Percentiles rank a stretch among this genome's conserved stretches.
Evolutionary conservation across 2,329 filamentous ascomycete genomes (phyloP).

Genomic region (Dactylellina cionopaga): DNA sequence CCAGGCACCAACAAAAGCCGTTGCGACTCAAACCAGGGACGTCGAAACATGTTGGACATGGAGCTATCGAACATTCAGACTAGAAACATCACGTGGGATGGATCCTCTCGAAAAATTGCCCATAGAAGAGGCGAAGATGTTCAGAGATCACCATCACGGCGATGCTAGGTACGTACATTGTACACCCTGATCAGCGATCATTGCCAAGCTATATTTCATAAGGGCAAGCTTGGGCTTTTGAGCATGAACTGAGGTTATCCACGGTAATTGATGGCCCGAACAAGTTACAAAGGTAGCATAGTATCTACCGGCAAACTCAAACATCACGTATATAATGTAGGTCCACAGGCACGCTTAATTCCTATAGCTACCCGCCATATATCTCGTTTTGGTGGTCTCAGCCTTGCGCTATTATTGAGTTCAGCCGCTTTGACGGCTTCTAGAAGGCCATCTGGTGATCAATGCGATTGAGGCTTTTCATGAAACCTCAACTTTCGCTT

Average conservation of each 20-base stretch:
- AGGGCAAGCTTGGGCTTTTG: neutral
- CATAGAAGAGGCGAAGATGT: neutral
- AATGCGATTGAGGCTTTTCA: conserved; percentile 12
- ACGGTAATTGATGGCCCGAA: conserved; percentile 1
- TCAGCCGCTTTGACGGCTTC: conserved; percentile 27
- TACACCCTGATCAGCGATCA: neutral
- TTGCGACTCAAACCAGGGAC: conserved; percentile 15
- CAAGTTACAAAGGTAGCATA: conserved; percentile 5
- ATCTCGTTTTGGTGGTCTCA: neutral
- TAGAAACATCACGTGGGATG: conserved; percentile 23
- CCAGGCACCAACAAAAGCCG: conserved; percentile 26
- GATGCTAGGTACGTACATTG: too few relatives aligned
- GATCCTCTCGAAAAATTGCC: conserved; percentile 4
- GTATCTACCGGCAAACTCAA: neutral
- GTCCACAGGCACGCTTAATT: too few relatives aligned
- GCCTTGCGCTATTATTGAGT: conserved; percentile 38
- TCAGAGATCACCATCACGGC: conserved; percentile 2
- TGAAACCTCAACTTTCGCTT: conserved; percentile 30
- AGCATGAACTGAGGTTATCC: too few relatives aligned
- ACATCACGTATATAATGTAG: too few relatives aligned
- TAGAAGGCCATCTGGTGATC: conserved; percentile 17
- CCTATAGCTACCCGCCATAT: conserved; percentile 1
- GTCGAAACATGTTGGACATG: conserved; percentile 26
- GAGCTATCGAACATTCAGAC: neutral
- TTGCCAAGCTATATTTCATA: neutral